Evolutionary conservation across 2,329 filamentous ascomycete species (phyloP), one percentile per base, ranked within the genome.

Genomic region (Fusarium brevicatenulatum): DNA sequence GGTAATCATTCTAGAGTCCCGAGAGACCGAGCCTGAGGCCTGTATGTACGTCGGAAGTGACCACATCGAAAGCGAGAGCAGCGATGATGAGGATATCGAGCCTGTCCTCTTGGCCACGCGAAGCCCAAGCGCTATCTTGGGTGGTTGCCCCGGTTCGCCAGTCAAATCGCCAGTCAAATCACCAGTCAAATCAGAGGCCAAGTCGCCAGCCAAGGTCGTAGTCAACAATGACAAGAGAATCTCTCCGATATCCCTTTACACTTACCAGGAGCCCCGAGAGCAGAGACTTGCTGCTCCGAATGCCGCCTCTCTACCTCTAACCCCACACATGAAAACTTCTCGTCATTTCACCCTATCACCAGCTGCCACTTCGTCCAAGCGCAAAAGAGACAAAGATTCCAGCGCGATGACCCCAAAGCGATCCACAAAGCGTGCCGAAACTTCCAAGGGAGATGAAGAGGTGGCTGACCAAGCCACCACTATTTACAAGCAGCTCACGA

Each of bases 401-500:
- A 10, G n/a, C 4, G 5, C 18, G 7, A n/a, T 18, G 21, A 40
- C 1, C 10, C 18, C 19, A 54, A 23, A 40, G 23, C 19, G 34
- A n/a, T 28, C 9, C 19, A 39, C 16, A 2, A 47, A 57, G 37
- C 46, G 21, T 4, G 7, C n/a, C 2, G 37, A 50, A 42, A 13
- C 18, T 2, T 19, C 12, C 1, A 19, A 30, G 6, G 9, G 7
- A 12, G 49, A 25, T 19, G 56, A 30, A 11, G 56, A 37, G 6
- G 18, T 9, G 19, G 28, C 10, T 7, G 4, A 18, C 10, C 19
- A 32, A 42, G 49, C 54, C 2, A n/a, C 25, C 1, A 23, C 23
- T 7, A 34, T 70, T 25, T 32, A 55, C 3, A 10, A 46, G 10
- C 66, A 70, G 32, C 60, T 70, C 7, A 49, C 42, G 7, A 36